These are phyloP conservation scores for Hygrophila difformis DNA, from an alignment of 257 asterid species.

Conservation along the genomic window DNA sequence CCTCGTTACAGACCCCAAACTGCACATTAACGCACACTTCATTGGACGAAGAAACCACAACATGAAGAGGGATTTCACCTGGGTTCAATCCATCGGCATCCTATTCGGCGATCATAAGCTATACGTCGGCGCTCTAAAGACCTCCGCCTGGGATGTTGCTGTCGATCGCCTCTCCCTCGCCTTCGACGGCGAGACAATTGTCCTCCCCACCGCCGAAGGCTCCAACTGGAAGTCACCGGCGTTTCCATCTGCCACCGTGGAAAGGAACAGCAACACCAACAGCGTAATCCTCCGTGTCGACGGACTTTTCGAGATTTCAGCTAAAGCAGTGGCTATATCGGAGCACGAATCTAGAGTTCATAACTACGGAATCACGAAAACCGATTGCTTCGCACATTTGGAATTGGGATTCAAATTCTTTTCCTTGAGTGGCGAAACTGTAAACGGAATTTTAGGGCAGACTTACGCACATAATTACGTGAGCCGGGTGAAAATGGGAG, in stretches of 20 bases:
- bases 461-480: conserved; percentile 49
- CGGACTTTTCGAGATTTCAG: conserved; percentile 31
- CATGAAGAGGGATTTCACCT: too few relatives aligned
- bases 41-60: conserved; percentile 36
- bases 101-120: conserved; percentile 33
- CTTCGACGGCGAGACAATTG: conserved; percentile 32
- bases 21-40: too few relatives aligned
- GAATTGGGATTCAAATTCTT: conserved; percentile 52
- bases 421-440: conserved; percentile 20
- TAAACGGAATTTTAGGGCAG: conserved; percentile 58
- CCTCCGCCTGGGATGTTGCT: conserved; percentile 37
- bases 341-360: conserved; percentile 35
- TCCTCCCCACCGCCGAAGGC: conserved; percentile 22
- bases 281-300: conserved; percentile 25
- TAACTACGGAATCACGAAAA: conserved; percentile 36
- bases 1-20: conserved; percentile 40
- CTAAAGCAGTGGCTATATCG: conserved; percentile 44
- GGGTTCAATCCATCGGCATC: conserved; percentile 57
- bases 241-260: conserved; percentile 12
- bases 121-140: conserved; percentile 34
- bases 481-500: conserved; percentile 41
- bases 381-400: conserved; percentile 59
- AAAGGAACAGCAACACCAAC: conserved; percentile 30
- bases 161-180: conserved; percentile 36
- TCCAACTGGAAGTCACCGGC: conserved; percentile 29